phyloP scores from a whole-genome alignment of 768 basidiomycete genomes.

The Tricholomella constricta region DNA sequence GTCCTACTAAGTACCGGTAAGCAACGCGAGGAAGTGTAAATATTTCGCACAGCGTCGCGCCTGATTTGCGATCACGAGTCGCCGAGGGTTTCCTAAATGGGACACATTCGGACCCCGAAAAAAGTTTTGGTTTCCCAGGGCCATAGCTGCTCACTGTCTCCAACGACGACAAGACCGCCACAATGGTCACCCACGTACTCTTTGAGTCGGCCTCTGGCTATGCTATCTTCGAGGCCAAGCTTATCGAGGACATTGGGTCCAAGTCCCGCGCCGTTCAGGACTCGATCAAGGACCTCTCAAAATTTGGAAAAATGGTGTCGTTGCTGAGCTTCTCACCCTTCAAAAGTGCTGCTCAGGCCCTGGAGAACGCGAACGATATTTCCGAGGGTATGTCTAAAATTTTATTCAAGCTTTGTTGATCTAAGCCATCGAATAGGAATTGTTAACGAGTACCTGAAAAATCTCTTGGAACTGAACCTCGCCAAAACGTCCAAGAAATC shows the following conservation, averaged over 20 bases:
- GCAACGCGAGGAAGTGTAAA: too few relatives aligned
- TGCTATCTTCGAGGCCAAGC: conserved; percentile 87
- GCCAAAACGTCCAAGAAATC: conserved; percentile 73
- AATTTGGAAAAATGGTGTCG: conserved; percentile 91
- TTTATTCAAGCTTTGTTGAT: conserved; percentile 5
- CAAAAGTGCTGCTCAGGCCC: conserved; percentile 88
- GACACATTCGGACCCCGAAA: conserved; percentile 22
- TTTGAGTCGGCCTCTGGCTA: conserved; percentile 96
- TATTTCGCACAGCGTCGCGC: too few relatives aligned
- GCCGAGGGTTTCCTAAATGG: conserved; percentile 11
- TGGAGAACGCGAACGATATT: conserved; percentile 95
- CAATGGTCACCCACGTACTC: conserved; percentile 81
- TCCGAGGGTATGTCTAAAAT: conserved; percentile 67
- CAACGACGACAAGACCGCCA: conserved; percentile 34
- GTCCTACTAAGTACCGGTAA: too few relatives aligned
- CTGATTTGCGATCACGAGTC: too few relatives aligned
- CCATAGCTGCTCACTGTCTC: conserved; percentile 27
- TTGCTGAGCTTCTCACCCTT: conserved; percentile 92
- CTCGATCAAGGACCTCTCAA: conserved; percentile 82
- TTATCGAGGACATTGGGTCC: conserved; percentile 85
- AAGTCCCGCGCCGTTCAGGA: conserved; percentile 79
- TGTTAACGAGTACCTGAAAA: conserved; percentile 79
- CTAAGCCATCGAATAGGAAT: conserved; percentile 54
- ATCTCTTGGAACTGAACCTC: conserved; percentile 86
- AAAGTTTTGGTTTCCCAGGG: conserved; percentile 29